Evolutionary conservation across 1,284 basidiomycete species (phyloP).

Genomic region (Ustilago tritici): DNA sequence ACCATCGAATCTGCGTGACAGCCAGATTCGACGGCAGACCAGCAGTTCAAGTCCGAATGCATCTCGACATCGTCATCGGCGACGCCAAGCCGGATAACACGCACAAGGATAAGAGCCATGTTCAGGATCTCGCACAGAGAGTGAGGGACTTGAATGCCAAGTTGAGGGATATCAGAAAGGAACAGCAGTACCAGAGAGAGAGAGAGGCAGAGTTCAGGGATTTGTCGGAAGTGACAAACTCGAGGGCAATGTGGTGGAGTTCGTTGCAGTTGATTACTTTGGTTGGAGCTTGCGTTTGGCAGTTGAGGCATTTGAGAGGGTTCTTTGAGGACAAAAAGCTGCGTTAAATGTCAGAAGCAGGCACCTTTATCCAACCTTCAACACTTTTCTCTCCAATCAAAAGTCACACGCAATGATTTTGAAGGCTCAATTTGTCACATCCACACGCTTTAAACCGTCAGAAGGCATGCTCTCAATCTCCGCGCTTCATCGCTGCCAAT

Average conservation of each 20-base stretch:
- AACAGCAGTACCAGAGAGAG: slow-evolving; percentile 98
- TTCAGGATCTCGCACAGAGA: slow-evolving; percentile 85
- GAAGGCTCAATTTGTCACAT: background rate
- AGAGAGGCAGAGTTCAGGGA: slow-evolving; percentile 88
- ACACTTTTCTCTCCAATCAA: background rate
- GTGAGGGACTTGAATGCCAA: slow-evolving; percentile 92
- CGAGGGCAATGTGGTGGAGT: slow-evolving; percentile 92
- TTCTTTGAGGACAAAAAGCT: slow-evolving; percentile 69
- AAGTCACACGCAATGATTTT: background rate
- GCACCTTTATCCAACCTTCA: background rate
- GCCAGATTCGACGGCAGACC: slow-evolving; percentile 75
- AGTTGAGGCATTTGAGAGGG: slow-evolving; percentile 81
- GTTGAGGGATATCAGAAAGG: slow-evolving; percentile 89
- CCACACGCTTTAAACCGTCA: background rate
- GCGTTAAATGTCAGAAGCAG: slow-evolving; percentile 33
- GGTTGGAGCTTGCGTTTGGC: slow-evolving; percentile 88
- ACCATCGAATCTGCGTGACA: slow-evolving; percentile 94
- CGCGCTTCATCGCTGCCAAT: background rate
- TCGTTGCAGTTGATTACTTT: slow-evolving; percentile 86
- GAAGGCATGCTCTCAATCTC: background rate
- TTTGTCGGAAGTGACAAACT: slow-evolving; percentile 88
- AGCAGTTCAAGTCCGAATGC: slow-evolving; percentile 89
- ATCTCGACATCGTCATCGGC: slow-evolving; percentile 93
- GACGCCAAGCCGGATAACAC: slow-evolving; percentile 79
- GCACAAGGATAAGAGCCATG: slow-evolving; percentile 73